phyloP scores from a whole-genome alignment of 257 asterid species.

The Anisodus tanguticus region DNA sequence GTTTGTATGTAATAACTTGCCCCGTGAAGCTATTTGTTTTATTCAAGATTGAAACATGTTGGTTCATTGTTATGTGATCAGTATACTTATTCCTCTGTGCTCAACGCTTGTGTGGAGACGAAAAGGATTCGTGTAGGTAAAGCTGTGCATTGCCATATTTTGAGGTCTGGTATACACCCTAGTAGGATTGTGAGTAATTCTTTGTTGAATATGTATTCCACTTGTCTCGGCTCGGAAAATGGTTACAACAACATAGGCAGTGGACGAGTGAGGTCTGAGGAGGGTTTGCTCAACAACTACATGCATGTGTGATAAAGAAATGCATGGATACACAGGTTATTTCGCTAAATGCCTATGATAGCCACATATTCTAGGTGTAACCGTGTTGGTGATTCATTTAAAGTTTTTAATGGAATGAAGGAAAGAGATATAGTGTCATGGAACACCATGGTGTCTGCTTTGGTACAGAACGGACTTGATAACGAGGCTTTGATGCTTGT shows the following conservation, averaged over 20 bases:
- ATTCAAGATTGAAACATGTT: conserved; percentile 54
- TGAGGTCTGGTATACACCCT: conserved; percentile 61
- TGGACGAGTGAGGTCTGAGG: no score
- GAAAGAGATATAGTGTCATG: conserved; percentile 77
- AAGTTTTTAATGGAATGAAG: conserved; percentile 59
- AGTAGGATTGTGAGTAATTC: conserved; percentile 82
- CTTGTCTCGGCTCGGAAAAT: conserved; percentile 48
- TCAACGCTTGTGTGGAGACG: conserved; percentile 84
- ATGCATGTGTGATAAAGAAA: conserved; percentile 60
- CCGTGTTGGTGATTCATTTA: conserved; percentile 53
- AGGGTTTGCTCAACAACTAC: conserved; percentile 61
- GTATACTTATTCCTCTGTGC: conserved; percentile 79
- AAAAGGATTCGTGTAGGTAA: conserved; percentile 65
- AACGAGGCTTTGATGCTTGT: conserved; percentile 77
- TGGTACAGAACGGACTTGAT: conserved; percentile 66
- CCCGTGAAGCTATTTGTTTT: conserved; percentile 69
- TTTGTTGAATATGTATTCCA: conserved; percentile 77
- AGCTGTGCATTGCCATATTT: conserved; percentile 74
- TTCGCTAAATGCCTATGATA: conserved; percentile 59
- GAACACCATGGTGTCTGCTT: conserved; percentile 77
- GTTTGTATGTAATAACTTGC: conserved; percentile 68
- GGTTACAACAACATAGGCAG: neutral
- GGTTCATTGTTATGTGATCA: conserved; percentile 52
- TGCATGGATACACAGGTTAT: conserved; percentile 50
- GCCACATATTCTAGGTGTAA: conserved; percentile 71